A percentile compares a stretch with the other conserved stretches of the same genome.
phyloP scores from a whole-genome alignment of 192 early-diverging fungal species.

The Globomyces pollinis-pini region DNA sequence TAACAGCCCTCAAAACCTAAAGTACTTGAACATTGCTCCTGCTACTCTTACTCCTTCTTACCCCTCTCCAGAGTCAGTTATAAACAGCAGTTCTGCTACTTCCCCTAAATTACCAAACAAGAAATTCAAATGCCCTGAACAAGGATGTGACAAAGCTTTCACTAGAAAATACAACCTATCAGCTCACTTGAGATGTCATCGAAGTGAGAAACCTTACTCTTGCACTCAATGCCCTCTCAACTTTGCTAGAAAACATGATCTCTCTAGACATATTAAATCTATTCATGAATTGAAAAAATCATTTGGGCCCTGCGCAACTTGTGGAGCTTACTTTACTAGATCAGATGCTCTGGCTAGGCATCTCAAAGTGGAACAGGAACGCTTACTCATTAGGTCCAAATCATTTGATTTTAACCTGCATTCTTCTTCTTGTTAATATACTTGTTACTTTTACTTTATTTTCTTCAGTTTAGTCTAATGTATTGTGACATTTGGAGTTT shows the following conservation, averaged over 20 bases:
- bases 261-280: slow-evolving; percentile 58
- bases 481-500: no score
- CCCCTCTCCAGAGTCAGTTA: no score
- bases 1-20: no score
- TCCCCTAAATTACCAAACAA: no score
- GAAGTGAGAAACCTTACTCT: slow-evolving; percentile 21
- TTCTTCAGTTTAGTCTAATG: no score
- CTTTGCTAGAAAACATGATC: slow-evolving; percentile 72
- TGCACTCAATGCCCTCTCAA: slow-evolving; percentile 61
- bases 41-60: no score
- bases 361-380: slow-evolving; percentile 7
- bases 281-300: slow-evolving; percentile 13
- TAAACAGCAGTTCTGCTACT: no score
- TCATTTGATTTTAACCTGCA: no score
- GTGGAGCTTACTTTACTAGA: slow-evolving; percentile 6
- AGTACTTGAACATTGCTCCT: no score
- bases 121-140: slow-evolving; percentile 26
- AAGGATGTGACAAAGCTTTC: slow-evolving; percentile 62
- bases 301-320: slow-evolving; percentile 3
- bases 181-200: slow-evolving; percentile 66
- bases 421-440: no score
- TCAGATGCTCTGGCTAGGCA: slow-evolving; percentile 8
- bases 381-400: no score
- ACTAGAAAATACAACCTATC: slow-evolving; percentile 75
- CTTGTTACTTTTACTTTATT: no score